Base-by-base conservation (phyloP, 208 protist species). In the Leishmania guyanensis region DNA sequence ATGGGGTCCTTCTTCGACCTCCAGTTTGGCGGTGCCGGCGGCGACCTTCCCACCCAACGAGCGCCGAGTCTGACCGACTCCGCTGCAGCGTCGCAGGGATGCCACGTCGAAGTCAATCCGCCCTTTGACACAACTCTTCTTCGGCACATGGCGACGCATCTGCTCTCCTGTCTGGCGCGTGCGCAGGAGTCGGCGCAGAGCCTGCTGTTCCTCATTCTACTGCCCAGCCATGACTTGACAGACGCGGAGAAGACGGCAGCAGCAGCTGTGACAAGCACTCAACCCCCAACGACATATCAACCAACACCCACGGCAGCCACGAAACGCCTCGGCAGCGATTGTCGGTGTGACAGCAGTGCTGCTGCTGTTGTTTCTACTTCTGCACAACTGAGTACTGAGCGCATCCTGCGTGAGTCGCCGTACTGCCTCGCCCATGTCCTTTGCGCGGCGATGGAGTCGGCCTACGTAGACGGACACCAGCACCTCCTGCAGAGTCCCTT, bases 1-100 rank as follows among this genome's bases (percentile, higher is more conserved):
- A 46, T 88, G 26, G 96, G 96, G 56, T 91, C 90, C 29, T 97
- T 98, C 85, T 97, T 98, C 80, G 91, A 97, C 75, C 54, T 96
- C n/a, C n/a, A 82, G 39, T 43, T 93, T n/a, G 66, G 70, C 20
- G 36, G 77, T 43, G 90, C 90, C 26, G 50, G 36, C 22, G 51
- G 39, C 64, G 54, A 36, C n/a, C 20, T 17, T 5, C 33, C 48
- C 33, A 26, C 1, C 39, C 43, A 14, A 26, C 43, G 68, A 9
- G 14, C 43, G 4, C 68, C 68, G 16, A 51, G 22, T n/a, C 17
- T 43, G n/a, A 14, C 60, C 10, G 39, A n/a, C 51, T 17, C 33
- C 75, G 58, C 51, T 65, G 75, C 14, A 10, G 33, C 75, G 60
- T 4, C 26, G 51, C 29, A 26, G 4, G 82, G 71, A 14, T 85